These are phyloP conservation scores for Lachnellula cervina DNA, from an alignment of 2,329 filamentous ascomycete genomes.

Conservation along the genomic window DNA sequence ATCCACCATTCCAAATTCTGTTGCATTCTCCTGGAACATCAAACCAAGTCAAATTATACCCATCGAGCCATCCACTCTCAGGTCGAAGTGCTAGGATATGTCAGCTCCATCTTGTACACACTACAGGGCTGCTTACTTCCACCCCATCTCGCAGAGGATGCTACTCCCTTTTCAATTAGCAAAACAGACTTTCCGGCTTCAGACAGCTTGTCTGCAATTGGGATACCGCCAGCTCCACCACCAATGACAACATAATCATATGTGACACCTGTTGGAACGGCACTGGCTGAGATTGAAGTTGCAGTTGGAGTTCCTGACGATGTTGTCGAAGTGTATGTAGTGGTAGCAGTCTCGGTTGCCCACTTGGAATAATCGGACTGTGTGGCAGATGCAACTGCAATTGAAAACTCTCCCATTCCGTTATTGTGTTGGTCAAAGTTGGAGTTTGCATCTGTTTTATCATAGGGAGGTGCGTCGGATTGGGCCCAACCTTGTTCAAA, in stretches of 20 bases:
- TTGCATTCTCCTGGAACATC: constrained; percentile 69
- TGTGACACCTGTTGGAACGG: constrained; percentile 40
- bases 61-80: constrained; percentile 51
- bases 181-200: constrained; percentile 61
- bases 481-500: constrained; percentile 54
- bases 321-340: constrained; percentile 27
- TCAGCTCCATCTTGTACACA: constrained; percentile 2
- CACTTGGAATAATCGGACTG: constrained; percentile 34
- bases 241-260: constrained; percentile 53
- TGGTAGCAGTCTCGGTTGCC: constrained; percentile 28
- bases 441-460: constrained; percentile 41
- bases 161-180: constrained; percentile 55
- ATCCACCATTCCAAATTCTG: constrained; percentile 46
- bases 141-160: constrained; percentile 60
- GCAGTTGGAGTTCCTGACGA: constrained; percentile 39
- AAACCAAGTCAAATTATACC: constrained; percentile 61
- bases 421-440: constrained; percentile 51
- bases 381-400: constrained; percentile 39
- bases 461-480: constrained; percentile 34
- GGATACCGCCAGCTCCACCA: constrained; percentile 48
- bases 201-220: constrained; percentile 53
- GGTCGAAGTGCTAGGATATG: constrained; percentile 21
- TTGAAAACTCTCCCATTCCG: constrained; percentile 49
- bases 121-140: constrained; percentile 36
- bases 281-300: constrained; percentile 43